Base-by-base conservation (phyloP, 495 filamentous ascomycete genomes). In the Annulohypoxylon bovei region DNA sequence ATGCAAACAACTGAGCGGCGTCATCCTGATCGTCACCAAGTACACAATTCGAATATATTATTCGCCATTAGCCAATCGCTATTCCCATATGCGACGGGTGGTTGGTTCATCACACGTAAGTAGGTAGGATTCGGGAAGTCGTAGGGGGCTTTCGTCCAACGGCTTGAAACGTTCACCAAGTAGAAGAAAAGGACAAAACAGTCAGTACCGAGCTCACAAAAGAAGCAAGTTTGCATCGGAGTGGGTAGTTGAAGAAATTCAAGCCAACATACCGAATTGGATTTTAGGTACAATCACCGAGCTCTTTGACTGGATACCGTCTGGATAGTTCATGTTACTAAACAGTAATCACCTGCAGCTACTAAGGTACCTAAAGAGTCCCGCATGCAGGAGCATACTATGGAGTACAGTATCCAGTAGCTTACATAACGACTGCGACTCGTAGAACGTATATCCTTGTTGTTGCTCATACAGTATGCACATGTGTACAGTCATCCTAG, bases 391-490 rank as follows among this genome's bases (percentile, higher is more conserved):
- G 39, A 42, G 16, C 39, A 18, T n/a, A n/a, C n/a, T n/a, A 9
- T 35, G 39, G 39, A n/a, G 16, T 14, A n/a, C 4, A 16, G 39
- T 37, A 46, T 22, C 40, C 6, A 46, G 40, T 22, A 50, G 23
- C 47, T 50, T 50, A 50, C 47, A 50, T 50, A 50, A 30, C 9
- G 23, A 12, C 23, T 28, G 47, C 6, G 30, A 61, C 22, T 7
- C 39, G 37, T 32, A 60, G 33, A 52, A 53, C 44, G 46, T 27
- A 52, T 56, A 62, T 55, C 65, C 65, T 49, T 62, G 65, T 49
- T 16, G 14, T 59, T 22, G 28, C 23, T 16, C 32, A 9, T 9
- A 35, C 33, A 35, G 33, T 35, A n/a, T n/a, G n/a, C n/a, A n/a
- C n/a, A n/a, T n/a, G n/a, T n/a, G n/a, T n/a, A n/a, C n/a, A n/a